Base-by-base conservation (phyloP, 768 basidiomycete genomes). In the Lactifluus piperatus region DNA sequence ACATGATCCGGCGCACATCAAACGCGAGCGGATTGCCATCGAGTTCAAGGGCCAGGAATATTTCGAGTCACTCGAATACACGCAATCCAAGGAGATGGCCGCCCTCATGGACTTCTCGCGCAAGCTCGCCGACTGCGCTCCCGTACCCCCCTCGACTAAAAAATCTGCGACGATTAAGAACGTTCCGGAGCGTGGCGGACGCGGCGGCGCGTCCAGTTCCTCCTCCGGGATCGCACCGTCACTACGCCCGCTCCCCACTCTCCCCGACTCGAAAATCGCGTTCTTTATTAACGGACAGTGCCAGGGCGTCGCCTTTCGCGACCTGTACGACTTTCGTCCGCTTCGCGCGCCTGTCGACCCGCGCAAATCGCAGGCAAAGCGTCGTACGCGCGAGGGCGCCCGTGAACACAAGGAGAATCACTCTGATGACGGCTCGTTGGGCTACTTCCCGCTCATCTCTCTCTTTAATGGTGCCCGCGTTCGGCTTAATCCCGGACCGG, bases 21-120 rank as follows among this genome's bases (percentile, higher is more conserved):
- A 85, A 63, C 84, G 97, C 55, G 90, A 93, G 68, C 89, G 97
- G 56, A 89, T 95, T 60, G 83, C 94, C 34, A 94, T 99, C 68
- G 88, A 90, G 60, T 90, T 92, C 73, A 97, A 95, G 72, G 91
- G 91, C n/a, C 94, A 95, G 72, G 88, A 92, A 63, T 94, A 94
- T 70, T 97, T 97, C 71, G 97, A 99, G 74, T 85, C 85, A 60
- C 34, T 34, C 34, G 34, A 34, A 13, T 97, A 97, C 70, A 73
- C 84, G 10, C 83, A 85, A 58, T 83, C 80, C 29, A 97, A 94
- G 70, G 97, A 99, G 74, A 98, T 98, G 97, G 76, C 80, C 13
- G 76, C 85, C 37, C 81, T 98, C 62, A 83, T 94, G 79, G 91
- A 94, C 63, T 84, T 73, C 24, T 70, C 72, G 4, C 66, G 68